Conservation (phyloP, 257 asterid genomes). For the Echium plantagineum region DNA sequence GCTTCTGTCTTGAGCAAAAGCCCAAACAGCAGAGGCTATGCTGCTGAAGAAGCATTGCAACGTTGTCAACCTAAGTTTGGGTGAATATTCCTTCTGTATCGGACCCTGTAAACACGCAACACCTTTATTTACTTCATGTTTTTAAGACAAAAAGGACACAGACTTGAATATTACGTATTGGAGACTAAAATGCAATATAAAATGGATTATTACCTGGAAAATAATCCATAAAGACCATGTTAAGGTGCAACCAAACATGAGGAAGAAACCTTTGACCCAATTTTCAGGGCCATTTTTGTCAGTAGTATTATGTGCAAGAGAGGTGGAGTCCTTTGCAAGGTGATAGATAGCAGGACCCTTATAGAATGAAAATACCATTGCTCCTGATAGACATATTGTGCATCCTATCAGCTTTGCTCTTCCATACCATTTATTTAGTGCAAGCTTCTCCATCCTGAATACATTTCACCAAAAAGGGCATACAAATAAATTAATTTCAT, state of each 20-base stretch:
- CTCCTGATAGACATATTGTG: conserved; percentile 29
- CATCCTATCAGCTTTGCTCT: conserved; percentile 44
- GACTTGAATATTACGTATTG: no score
- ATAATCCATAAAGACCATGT: conserved; percentile 46
- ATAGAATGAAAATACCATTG: conserved; percentile 41
- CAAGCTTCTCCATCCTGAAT: conserved; percentile 38
- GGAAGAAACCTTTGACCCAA: conserved; percentile 54
- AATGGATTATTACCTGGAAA: conserved; percentile 43
- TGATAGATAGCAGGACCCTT: conserved; percentile 43
- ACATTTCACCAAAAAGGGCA: neutral
- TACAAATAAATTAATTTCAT: no score
- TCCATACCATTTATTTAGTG: conserved; percentile 36
- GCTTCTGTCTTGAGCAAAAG: conserved; percentile 12
- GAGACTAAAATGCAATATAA: no score
- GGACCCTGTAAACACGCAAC: no score
- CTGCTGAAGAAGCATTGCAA: conserved; percentile 23
- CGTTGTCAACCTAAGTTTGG: conserved; percentile 19
- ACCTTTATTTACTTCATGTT: no score
- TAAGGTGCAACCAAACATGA: conserved; percentile 29
- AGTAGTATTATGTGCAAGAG: neutral
- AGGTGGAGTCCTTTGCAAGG: conserved; percentile 5
- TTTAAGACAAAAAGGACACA: no score
- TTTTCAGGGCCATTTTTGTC: conserved; percentile 23
- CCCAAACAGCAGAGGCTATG: conserved; percentile 11
- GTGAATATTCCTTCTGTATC: conserved; percentile 19